A percentile compares a stretch with the other conserved stretches of the same genome.
phyloP scores from a whole-genome alignment of 2,329 filamentous ascomycete genomes.

The Ophiostoma perfectum region DNA sequence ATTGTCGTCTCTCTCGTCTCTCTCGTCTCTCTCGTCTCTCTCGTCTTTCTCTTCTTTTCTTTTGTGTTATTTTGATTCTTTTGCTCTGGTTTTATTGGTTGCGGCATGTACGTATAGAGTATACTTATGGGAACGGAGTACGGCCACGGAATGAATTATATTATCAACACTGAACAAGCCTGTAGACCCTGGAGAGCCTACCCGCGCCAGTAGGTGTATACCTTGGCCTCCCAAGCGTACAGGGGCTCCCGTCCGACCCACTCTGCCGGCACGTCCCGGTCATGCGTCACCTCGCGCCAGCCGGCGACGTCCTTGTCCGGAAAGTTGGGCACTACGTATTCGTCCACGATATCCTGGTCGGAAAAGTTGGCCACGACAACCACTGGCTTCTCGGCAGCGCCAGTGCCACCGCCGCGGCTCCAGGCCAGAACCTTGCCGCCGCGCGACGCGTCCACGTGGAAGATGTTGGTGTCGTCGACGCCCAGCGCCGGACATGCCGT shows the following conservation, averaged over 20 bases:
- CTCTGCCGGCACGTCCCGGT: slow-evolving; percentile 26
- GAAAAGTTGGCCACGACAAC: slow-evolving; percentile 5
- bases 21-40: not conserved
- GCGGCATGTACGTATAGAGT: slow-evolving; percentile 13
- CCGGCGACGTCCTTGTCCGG: slow-evolving; percentile 23
- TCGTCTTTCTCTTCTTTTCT: not conserved
- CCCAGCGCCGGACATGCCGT: slow-evolving; percentile 28
- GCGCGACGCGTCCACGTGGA: slow-evolving; percentile 25
- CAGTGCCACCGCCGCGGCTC: not conserved
- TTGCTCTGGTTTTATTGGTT: not conserved
- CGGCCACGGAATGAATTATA: slow-evolving; percentile 6
- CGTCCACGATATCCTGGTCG: slow-evolving; percentile 18
- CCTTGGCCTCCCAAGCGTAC: slow-evolving; percentile 29
- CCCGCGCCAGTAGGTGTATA: slow-evolving; percentile 28
- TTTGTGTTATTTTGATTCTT: not conserved
- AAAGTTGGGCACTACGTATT: slow-evolving; percentile 29
- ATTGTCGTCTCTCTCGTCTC: not conserved
- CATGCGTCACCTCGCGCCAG: slow-evolving; percentile 29
- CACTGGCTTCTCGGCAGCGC: not conserved
- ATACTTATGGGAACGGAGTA: slow-evolving; percentile 15
- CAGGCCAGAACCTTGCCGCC: not conserved
- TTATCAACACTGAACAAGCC: not conserved
- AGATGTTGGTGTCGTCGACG: slow-evolving; percentile 28
- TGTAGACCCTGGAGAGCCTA: not conserved
- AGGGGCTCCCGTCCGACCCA: slow-evolving; percentile 30